Evolutionary conservation across 2,329 filamentous ascomycete species (phyloP).

Genomic region (Nannizzia gypsea): DNA sequence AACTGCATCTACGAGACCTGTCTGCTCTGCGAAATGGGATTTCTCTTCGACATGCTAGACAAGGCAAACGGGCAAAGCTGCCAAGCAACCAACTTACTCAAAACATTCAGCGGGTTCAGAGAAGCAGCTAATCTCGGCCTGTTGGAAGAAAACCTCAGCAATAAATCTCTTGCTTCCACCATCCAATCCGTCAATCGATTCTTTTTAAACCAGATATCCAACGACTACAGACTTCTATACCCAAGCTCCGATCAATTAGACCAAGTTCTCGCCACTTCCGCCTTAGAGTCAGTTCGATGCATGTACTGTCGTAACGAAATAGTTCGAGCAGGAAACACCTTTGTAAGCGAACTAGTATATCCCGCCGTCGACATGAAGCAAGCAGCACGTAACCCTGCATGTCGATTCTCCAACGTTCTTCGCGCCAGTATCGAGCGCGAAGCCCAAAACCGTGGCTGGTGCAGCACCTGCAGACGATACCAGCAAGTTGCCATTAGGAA

Average conservation of each 20-base stretch:
- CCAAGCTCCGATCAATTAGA: constrained; percentile 56
- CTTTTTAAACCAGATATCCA: constrained; percentile 65
- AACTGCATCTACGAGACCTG: constrained; percentile 73
- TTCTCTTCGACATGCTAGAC: constrained; percentile 93
- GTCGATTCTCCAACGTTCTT: constrained; percentile 74
- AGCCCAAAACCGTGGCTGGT: constrained; percentile 84
- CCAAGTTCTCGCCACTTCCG: constrained; percentile 43
- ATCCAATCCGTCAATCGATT: constrained; percentile 80
- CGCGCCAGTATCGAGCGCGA: constrained; percentile 86
- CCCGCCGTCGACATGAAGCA: constrained; percentile 47
- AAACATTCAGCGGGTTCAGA: constrained; percentile 72
- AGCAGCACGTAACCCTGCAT: constrained; percentile 35
- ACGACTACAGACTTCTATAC: constrained; percentile 61
- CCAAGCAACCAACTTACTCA: constrained; percentile 88
- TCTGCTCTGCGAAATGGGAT: constrained; percentile 85
- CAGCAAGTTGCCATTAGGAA: constrained; percentile 78
- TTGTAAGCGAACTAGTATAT: constrained; percentile 79
- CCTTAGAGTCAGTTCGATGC: constrained; percentile 56
- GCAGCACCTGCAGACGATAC: constrained; percentile 78
- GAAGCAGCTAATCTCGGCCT: constrained; percentile 67
- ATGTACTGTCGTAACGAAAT: constrained; percentile 81
- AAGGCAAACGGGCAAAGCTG: constrained; percentile 91
- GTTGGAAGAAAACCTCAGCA: constrained; percentile 69
- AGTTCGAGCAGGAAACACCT: constrained; percentile 62
- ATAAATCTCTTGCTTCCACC: constrained; percentile 63